Evolutionary conservation across 169 alveolate species (phyloP).

Genomic region (Babesia sp.): DNA sequence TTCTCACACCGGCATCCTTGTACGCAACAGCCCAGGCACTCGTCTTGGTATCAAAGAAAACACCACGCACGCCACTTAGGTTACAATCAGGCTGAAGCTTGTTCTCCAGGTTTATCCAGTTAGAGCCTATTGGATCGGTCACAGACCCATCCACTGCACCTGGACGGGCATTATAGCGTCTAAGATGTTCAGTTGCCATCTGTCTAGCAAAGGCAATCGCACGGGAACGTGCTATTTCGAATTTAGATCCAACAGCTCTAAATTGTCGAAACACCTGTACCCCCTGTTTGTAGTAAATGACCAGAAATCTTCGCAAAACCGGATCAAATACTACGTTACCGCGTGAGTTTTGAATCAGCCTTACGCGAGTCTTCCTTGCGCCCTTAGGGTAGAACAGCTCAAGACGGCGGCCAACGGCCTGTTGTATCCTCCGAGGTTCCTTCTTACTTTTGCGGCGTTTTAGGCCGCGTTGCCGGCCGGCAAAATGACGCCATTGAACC

Average conservation of each 20-base stretch:
- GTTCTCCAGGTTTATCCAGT: conserved; percentile 55
- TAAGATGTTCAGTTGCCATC: conserved; percentile 52
- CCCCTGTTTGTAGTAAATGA: conserved; percentile 75
- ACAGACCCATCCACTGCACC: not conserved
- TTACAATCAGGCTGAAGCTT: conserved; percentile 74
- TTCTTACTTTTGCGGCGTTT: conserved; percentile 70
- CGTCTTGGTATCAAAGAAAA: conserved; percentile 68
- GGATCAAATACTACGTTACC: conserved; percentile 75
- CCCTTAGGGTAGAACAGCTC: conserved; percentile 75
- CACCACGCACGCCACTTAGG: conserved; percentile 78
- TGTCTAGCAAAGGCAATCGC: conserved; percentile 73
- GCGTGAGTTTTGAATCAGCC: conserved; percentile 74
- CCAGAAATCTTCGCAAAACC: conserved; percentile 65
- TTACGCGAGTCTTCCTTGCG: conserved; percentile 65
- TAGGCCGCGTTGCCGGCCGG: conserved; percentile 76
- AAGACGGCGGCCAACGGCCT: conserved; percentile 67
- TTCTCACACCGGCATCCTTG: conserved; percentile 74
- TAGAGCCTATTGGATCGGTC: conserved; percentile 31
- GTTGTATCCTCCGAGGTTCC: conserved; percentile 68
- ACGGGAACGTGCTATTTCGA: conserved; percentile 68
- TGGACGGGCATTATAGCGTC: conserved; percentile 38
- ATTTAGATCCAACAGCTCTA: conserved; percentile 48
- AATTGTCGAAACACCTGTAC: conserved; percentile 74
- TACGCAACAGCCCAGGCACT: conserved; percentile 69
- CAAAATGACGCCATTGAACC: conserved; percentile 23